Base-by-base conservation (phyloP, 2,329 filamentous ascomycete species). In the Monascus ruber region DNA sequence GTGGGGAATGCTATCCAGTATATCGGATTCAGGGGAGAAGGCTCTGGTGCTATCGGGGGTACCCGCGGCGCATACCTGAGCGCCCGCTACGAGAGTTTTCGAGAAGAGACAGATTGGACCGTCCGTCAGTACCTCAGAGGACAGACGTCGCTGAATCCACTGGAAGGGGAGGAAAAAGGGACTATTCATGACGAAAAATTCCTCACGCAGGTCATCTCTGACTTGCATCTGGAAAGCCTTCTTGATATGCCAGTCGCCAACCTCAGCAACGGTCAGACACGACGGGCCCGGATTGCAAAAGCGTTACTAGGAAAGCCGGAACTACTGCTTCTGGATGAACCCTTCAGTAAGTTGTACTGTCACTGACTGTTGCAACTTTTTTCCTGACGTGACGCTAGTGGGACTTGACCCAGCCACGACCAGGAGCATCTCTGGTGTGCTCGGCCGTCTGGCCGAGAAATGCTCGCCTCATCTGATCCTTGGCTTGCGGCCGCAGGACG, bases 181-280 rank as follows among this genome's bases (percentile, higher is more conserved):
- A 71, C 68, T 6, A 52, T 63, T 5, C 62, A 74, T 2, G 71
- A 78, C 33, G 51, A 64, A 24, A 48, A 61, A 4, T 60, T 77
- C 0, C 60, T 94, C 31, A 60, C 71, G 9, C 70, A 74, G 6
- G 77, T 94, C 0, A 74, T 87, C 10, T 56, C 58, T 5, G 81
- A 93, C 50, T 65, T 98, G 40, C 74, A 75, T 36, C 67, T 98
- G 9, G 67, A 72, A 0, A 67, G 72, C 6, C 68, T 96, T 34
- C 66, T 93, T 1, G 73, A 83, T 31, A 81, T 94, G 56, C 88
- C 89, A 0, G 84, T 96, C 5, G 77, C 84, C 24, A 94, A 91
- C 58, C 65, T 98, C 39, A 95, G 87, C 58, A 95, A 96, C 60
- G 91, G 91, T 0, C 91, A 98, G 63, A 89, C 84, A 5, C 72